phyloP scores from a whole-genome alignment of 1,284 basidiomycete species.

The Moesziomyces aphidis region DNA sequence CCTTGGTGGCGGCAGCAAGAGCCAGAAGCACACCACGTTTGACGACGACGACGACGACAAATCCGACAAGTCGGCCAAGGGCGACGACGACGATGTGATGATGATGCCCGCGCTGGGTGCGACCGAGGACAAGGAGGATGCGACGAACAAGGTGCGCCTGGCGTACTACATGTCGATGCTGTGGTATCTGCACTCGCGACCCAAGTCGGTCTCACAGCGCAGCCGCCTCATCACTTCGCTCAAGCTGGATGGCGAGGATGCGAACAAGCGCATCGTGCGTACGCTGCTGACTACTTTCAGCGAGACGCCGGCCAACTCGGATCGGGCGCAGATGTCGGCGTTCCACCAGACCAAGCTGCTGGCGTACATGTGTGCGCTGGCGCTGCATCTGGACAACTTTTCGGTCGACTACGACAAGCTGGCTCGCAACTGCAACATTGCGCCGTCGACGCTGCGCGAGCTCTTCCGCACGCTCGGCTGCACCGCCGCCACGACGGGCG shows the following conservation, averaged over 20 bases:
- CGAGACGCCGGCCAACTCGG: slow-evolving; percentile 34
- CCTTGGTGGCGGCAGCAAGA: slow-evolving; percentile 14
- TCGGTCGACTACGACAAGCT: slow-evolving; percentile 49
- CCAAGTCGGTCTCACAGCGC: slow-evolving; percentile 36
- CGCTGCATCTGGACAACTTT: slow-evolving; percentile 63
- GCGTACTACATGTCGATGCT: slow-evolving; percentile 49
- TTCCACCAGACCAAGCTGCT: slow-evolving; percentile 58
- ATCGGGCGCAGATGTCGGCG: slow-evolving; percentile 42
- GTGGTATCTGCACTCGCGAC: slow-evolving; percentile 31
- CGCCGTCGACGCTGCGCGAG: slow-evolving; percentile 41
- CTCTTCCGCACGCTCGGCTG: slow-evolving; percentile 53
- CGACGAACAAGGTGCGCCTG: slow-evolving; percentile 42
- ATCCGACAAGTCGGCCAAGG: not conserved
- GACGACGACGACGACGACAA: slow-evolving; percentile 34
- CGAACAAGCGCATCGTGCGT: slow-evolving; percentile 40
- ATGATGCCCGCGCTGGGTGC: slow-evolving; percentile 48
- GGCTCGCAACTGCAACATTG: slow-evolving; percentile 38
- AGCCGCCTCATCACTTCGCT: slow-evolving; percentile 32
- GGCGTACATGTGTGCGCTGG: slow-evolving; percentile 60
- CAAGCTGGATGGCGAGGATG: slow-evolving; percentile 43
- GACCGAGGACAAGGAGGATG: slow-evolving; percentile 46
- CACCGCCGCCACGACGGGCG: slow-evolving; percentile 38
- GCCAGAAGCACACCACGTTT: slow-evolving; percentile 36
- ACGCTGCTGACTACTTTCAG: slow-evolving; percentile 31
- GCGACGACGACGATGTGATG: slow-evolving; percentile 21